Evolutionary conservation across 1,284 basidiomycete species (phyloP), one percentile per base, ranked within the genome.

Genomic region (Mrakiaceae sp.): DNA sequence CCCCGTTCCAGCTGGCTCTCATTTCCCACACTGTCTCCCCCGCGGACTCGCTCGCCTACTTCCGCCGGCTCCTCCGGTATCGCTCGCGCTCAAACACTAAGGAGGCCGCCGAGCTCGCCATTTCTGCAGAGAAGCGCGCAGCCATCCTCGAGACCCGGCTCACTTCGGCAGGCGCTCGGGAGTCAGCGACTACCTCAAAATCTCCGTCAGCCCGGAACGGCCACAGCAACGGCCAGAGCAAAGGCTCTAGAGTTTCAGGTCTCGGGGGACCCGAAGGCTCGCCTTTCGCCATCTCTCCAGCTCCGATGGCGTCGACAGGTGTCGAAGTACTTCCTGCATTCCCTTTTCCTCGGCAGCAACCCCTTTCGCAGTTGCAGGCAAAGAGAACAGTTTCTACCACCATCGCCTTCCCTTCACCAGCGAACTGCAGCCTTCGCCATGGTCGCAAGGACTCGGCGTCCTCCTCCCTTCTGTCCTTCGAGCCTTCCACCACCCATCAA

Each of bases 1-100:
- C 47, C 43, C 16, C 3, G 8, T 12, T 39, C 2, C 59, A 64
- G 63, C 58, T 64, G 46, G 63, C 58, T n/a, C 54, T 64, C 47
- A 64, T 58, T 9, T 60, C 47, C 16, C 63, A 64, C 16, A 58
- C 52, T 39, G 56, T 43, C 8, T 51, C 46, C 4, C 63, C 59
- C 2, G 39, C 54, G 27, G 53, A 39, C 14, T 58, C 63, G 11
- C 50, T 64, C 44, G 44, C 48, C 11, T 52, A 64, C 52, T 48
- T 64, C 59, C 58, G 16, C 44, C 39, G 52, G 5, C 4, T 64
- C 40, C 52, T 64, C 46, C 39, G 27, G 2, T 27, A 27, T 27
- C 27, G 27, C 51, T 64, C 58, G 39, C 52, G 58, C 2, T 42
- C 42, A 6, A n/a, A 47, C 44, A 12, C 44, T 47, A 51, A 58